phyloP scores from a whole-genome alignment of 2,329 filamentous ascomycete species.

The Trichoderma gracile region DNA sequence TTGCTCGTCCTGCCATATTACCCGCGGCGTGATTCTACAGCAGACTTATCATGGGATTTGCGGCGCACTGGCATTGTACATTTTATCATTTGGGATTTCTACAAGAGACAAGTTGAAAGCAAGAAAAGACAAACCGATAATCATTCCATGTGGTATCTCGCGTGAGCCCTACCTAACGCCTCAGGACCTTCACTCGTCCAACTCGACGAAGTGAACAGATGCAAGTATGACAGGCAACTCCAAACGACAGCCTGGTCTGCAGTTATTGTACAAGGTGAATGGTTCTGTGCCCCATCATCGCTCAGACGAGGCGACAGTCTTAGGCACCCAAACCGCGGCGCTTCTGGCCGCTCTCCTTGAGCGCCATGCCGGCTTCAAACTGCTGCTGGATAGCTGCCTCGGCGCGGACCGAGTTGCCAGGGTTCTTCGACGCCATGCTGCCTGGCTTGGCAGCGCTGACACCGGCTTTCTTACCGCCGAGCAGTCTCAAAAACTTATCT shows the following conservation, averaged over 20 bases:
- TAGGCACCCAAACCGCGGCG: conserved; percentile 56
- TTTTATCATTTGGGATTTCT: conserved; percentile 14
- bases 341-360: conserved; percentile 55
- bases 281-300: background rate
- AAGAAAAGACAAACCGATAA: conserved; percentile 13
- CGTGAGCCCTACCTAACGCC: conserved; percentile 35
- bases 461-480: conserved; percentile 54
- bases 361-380: conserved; percentile 57
- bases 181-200: conserved; percentile 29
- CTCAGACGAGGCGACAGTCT: conserved; percentile 1
- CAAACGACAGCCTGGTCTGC: conserved; percentile 16
- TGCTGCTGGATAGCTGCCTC: conserved; percentile 58
- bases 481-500: conserved; percentile 57
- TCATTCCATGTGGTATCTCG: conserved; percentile 29
- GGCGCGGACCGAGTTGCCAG: conserved; percentile 43
- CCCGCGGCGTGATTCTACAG: background rate
- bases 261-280: conserved; percentile 7
- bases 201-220: conserved; percentile 18
- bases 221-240: conserved; percentile 13
- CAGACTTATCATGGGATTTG: conserved; percentile 32
- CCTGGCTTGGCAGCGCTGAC: conserved; percentile 30
- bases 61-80: conserved; percentile 34
- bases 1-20: conserved; percentile 3
- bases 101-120: background rate
- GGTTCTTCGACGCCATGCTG: conserved; percentile 31